These are phyloP conservation scores for Camellia lanceoleosa DNA, from an alignment of 148 eudicot genomes.

Conservation along the genomic window DNA sequence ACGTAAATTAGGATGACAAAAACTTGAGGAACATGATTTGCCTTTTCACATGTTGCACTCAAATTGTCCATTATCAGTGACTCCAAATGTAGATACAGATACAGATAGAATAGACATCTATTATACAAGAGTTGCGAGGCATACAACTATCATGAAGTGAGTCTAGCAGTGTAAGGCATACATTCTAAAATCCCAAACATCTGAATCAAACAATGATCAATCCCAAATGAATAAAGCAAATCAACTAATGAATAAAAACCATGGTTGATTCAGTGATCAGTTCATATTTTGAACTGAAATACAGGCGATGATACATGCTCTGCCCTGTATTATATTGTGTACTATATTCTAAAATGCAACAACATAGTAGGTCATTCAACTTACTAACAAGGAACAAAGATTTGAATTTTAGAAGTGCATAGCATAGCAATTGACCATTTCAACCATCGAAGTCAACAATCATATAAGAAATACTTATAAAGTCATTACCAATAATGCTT, in stretches of 20 bases:
- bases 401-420: neutral
- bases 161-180: neutral
- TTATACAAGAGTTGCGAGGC: neutral
- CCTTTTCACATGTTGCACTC: too few species aligned
- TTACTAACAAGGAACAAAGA: neutral
- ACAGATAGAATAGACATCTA: too few species aligned
- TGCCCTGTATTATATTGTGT: neutral
- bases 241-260: neutral
- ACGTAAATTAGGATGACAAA: too few species aligned
- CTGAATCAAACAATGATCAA: neutral
- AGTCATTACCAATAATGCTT: slow-evolving; percentile 60
- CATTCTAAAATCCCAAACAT: neutral
- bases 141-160: neutral
- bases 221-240: neutral
- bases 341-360: neutral
- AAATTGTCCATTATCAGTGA: too few species aligned
- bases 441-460: neutral
- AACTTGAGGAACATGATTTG: too few species aligned
- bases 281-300: neutral
- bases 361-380: slow-evolving; percentile 3
- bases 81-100: too few species aligned
- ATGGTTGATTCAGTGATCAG: neutral
- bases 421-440: neutral
- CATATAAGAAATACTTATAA: neutral
- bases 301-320: neutral